Conservation (phyloP, 306 rosid species). For the Alnus glutinosa region DNA sequence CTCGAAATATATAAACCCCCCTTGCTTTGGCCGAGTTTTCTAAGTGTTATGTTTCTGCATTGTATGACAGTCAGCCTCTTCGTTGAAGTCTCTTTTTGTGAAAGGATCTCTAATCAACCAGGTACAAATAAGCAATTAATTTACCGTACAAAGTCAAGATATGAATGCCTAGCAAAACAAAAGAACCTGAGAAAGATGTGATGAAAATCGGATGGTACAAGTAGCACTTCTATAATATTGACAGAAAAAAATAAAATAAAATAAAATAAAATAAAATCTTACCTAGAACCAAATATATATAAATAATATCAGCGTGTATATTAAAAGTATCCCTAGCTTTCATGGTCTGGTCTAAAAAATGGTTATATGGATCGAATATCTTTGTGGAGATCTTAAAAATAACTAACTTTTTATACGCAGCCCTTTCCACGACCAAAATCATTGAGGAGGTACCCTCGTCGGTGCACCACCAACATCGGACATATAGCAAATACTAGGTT, state of each 20-base stretch:
- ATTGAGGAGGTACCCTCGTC: conserved; percentile 13
- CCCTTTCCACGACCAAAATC: conserved; percentile 14
- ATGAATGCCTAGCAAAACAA: no score
- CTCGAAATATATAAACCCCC: no score
- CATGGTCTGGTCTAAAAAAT: background rate
- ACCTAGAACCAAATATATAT: background rate
- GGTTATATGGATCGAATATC: conserved; percentile 5
- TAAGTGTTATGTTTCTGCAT: no score
- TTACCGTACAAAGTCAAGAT: no score
- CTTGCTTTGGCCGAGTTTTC: no score
- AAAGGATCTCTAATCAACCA: no score
- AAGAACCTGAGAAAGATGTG: background rate
- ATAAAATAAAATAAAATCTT: no score
- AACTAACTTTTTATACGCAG: conserved; percentile 16
- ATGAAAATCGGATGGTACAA: background rate
- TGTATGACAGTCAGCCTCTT: no score
- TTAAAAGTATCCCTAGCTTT: background rate
- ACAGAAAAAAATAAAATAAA: background rate
- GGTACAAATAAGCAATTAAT: no score
- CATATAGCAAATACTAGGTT: conserved; percentile 26
- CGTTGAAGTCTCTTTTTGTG: no score
- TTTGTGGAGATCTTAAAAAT: conserved; percentile 16
- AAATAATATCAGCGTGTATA: background rate
- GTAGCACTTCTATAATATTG: background rate
- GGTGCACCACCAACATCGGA: conserved; percentile 1